Evolutionary conservation across 306 rosid species (phyloP), one percentile per base, ranked within the genome.

Genomic region (Boehmeria nivea): DNA sequence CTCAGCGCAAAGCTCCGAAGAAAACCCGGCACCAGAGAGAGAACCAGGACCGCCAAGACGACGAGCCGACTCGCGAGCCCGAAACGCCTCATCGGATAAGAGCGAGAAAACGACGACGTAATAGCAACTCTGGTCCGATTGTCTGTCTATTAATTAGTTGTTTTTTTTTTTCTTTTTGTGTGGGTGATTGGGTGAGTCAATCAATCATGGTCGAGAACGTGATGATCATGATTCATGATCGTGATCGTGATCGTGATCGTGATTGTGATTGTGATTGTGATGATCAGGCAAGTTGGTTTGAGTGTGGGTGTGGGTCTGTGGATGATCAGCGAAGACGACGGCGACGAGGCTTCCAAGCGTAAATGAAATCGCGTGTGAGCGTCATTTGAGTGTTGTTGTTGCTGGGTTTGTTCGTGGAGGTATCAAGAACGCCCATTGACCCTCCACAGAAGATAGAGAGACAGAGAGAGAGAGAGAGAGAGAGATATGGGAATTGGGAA

Each of bases 1-100:
- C 80, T 72, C n/a, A 54, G 5, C 22, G 61, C 76, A 13, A 72
- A 64, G 31, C 50, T 42, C 3, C 37, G 39, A 7, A 58, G 15
- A 8, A 25, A 26, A 24, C 42, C 20, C 8, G 51, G 54, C 38
- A 44, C 6, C 57, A 66, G 46, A 54, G 38, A 55, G 45, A 15
- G 22, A 20, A 58, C 4, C 51, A 65, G 40, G 14, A 43, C 36
- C 43, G 34, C 40, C n/a, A 28, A 43, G 21, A 45, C 43, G 42
- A 16, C n/a, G 28, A 19, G 36, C n/a, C n/a, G 38, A 33, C 38
- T 33, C 38, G 11, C 7, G 11, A 33, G 38, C 38, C 5, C 38
- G n/a, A n/a, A n/a, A 33, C 7, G 38, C 45, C n/a, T 40, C 45
- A 40, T 12, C 15, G 39, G n/a, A n/a, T n/a, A 13, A 8, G 16